Conservation (phyloP, 75 land plant species). For the Larix kaempferi region DNA sequence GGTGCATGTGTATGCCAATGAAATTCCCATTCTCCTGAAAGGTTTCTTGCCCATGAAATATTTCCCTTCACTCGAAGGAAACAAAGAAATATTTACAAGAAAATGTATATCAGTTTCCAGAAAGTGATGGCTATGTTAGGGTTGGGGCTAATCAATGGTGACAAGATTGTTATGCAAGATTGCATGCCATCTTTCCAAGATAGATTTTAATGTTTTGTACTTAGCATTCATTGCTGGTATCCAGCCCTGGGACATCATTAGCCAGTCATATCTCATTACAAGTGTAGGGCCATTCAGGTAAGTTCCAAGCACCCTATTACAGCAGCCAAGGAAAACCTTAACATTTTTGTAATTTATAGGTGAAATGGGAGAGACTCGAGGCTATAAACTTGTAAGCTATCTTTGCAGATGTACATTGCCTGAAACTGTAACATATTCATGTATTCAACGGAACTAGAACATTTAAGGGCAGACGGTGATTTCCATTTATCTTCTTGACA, state of each 20-base stretch:
- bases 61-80: background rate
- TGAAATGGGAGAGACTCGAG: background rate
- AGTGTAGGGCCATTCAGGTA: background rate
- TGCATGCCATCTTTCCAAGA: background rate
- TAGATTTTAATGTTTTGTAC: too few species aligned
- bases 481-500: background rate
- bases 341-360: background rate
- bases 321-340: background rate
- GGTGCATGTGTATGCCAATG: too few species aligned
- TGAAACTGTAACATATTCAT: background rate
- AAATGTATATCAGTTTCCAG: background rate
- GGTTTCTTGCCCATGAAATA: background rate
- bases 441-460: background rate
- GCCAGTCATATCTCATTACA: background rate
- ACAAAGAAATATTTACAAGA: background rate
- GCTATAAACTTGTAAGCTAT: background rate
- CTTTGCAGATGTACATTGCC: background rate
- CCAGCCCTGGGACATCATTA: background rate
- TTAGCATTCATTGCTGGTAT: too few species aligned
- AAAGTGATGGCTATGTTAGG: background rate
- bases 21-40: background rate
- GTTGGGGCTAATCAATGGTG: background rate
- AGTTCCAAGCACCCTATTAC: background rate
- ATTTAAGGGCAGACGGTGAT: background rate
- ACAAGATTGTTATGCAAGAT: background rate